Evolutionary conservation across 1,139 yeast genomes (phyloP), one percentile per base, ranked within the genome.

Genomic region (Geotrichum histeridarum): DNA sequence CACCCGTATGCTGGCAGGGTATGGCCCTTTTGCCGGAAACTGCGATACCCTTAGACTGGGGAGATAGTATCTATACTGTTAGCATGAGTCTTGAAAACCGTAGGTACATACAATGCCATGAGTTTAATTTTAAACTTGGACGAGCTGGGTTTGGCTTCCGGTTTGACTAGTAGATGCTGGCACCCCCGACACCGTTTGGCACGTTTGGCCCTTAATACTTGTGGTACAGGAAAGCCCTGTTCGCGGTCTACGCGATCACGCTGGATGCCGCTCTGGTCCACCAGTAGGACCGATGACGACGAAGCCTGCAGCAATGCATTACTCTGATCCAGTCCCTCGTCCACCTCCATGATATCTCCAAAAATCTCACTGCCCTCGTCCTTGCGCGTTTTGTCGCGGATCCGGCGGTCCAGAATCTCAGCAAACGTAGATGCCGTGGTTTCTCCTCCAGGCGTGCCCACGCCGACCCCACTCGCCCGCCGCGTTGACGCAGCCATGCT

Each of bases 151-250:
- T 60, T 60, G 5, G 63, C 59, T 27, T 63, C 70, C 0, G 73
- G 73, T 45, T 61, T 62, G 14, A 61, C 61, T 17, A 69, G 58
- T 8, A 62, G 46, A 15, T 58, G 60, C 15, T 64, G 63, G 50
- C 73, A 70, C n/a, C 58, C 63, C 39, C 57, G 55, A 56, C 73
- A 70, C 27, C 60, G 51, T 47, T 63, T 64, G 2, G 62, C 48
- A n/a, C 50, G 54, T 50, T 67, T 67, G 2, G 66, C 61, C 2
- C 65, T 57, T 38, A 70, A 57, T 4, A 54, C 60, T 8, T 58
- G 59, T 11, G 60, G 58, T 8, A 50, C 39, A 3, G 70, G 70
- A n/a, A 59, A 54, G 14, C 39, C 42, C 37, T 54, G 57, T 14
- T 50, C 42, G n/a, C 14, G 32, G 39, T 53, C 56, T 12, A 41